Conservation (phyloP, 106 monocot species). For the Agapanthus africanus region DNA sequence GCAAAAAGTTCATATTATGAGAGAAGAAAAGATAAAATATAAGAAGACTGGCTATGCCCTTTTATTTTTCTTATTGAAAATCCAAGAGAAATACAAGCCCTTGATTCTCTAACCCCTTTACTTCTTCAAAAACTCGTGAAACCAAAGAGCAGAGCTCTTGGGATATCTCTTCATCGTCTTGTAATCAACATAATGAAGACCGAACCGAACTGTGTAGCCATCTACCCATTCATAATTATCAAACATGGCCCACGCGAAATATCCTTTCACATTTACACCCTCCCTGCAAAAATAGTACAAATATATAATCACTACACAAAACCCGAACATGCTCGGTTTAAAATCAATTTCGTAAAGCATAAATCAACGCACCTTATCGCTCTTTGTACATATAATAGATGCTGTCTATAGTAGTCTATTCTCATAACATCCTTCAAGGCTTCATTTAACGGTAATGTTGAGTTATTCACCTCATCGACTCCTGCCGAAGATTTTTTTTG, state of each 20-base stretch:
- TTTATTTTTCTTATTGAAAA: too few species aligned
- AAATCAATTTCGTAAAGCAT: background rate
- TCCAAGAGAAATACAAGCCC: too few species aligned
- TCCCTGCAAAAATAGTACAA: background rate
- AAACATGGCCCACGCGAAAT: conserved; percentile 10
- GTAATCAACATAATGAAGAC: too few species aligned
- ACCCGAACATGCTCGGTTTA: background rate
- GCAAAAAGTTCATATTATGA: too few species aligned
- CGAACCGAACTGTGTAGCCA: too few species aligned
- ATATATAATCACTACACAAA: background rate
- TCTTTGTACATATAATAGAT: background rate
- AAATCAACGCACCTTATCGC: conserved; percentile 12
- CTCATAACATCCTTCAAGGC: background rate
- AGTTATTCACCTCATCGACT: background rate
- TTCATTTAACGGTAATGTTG: conserved; percentile 4
- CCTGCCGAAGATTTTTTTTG: background rate
- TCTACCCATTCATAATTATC: too few species aligned
- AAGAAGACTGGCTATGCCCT: too few species aligned
- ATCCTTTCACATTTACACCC: conserved; percentile 12
- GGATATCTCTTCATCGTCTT: too few species aligned
- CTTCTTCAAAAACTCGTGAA: too few species aligned
- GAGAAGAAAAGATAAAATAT: too few species aligned
- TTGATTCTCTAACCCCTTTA: too few species aligned
- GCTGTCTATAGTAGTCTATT: background rate
- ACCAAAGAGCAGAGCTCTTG: too few species aligned